phyloP scores from a whole-genome alignment of 305 asterid genomes.

The Fraxinus sp. region DNA sequence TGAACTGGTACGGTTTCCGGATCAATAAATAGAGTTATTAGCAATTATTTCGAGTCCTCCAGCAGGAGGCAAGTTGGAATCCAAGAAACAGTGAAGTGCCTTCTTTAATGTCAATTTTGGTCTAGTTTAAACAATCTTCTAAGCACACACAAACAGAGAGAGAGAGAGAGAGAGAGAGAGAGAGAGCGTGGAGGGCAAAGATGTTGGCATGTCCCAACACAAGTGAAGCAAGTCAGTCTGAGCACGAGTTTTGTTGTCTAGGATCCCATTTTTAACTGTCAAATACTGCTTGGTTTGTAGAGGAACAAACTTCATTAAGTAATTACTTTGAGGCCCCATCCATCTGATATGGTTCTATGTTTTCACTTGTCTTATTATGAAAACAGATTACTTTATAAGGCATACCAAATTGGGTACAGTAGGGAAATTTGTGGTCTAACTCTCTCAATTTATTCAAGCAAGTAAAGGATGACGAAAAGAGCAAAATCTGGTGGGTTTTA shows the following conservation, averaged over 20 bases:
- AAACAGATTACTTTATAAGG: background rate
- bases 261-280: constrained; percentile 31
- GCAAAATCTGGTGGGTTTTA: background rate
- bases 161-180: too few species aligned
- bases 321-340: constrained; percentile 51
- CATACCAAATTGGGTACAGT: background rate
- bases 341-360: constrained; percentile 1
- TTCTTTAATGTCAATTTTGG: background rate
- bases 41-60: constrained; percentile 39
- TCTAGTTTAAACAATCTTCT: background rate
- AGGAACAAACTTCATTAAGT: constrained; percentile 41
- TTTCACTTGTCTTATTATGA: constrained; percentile 1
- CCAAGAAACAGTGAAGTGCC: constrained; percentile 35
- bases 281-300: constrained; percentile 50
- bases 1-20: background rate
- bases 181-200: constrained; percentile 24
- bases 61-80: constrained; percentile 24
- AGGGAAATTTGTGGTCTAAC: background rate
- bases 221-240: constrained; percentile 63
- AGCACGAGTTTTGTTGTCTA: constrained; percentile 58
- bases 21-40: constrained; percentile 32
- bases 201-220: constrained; percentile 53
- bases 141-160: background rate
- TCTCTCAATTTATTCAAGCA: background rate
- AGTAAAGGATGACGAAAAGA: background rate